A percentile compares a stretch with the other conserved stretches of the same genome.
Conservation (phyloP, 768 basidiomycete genomes). For the Naganishia vaughanmartiniae region DNA sequence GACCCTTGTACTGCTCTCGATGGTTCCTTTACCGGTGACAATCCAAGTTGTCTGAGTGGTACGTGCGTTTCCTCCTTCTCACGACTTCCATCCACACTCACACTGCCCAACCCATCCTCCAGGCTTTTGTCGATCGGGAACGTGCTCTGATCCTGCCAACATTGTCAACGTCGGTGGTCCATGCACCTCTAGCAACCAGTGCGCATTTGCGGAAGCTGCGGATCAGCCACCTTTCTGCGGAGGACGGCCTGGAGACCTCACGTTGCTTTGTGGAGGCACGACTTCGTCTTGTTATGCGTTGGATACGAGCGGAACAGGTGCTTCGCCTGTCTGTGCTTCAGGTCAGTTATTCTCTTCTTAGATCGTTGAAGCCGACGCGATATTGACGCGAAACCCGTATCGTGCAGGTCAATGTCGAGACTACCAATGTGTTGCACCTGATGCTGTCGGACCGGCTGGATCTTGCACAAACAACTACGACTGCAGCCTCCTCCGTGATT, state of each 20-base stretch:
- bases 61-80: too few species aligned
- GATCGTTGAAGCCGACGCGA: too few species aligned
- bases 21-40: not conserved
- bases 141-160: not conserved
- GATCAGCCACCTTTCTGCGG: not conserved
- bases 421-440: not conserved
- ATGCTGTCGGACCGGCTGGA: not conserved
- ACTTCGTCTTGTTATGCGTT: not conserved
- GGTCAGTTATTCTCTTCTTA: not conserved
- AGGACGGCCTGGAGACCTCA: not conserved
- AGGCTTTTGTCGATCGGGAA: constrained; percentile 4
- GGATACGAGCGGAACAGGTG: not conserved
- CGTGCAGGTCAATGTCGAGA: not conserved
- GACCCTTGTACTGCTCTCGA: not conserved
- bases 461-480: not conserved
- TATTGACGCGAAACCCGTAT: not conserved
- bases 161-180: not conserved
- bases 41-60: not conserved
- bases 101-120: not conserved
- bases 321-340: constrained; percentile 3
- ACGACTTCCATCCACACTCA: too few species aligned
- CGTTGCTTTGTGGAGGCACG: not conserved
- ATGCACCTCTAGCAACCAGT: not conserved
- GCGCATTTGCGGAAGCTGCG: not conserved
- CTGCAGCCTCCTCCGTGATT: not conserved